Evolutionary conservation across 768 basidiomycete species (phyloP).

Genomic region (Xerocomus potaroensis): DNA sequence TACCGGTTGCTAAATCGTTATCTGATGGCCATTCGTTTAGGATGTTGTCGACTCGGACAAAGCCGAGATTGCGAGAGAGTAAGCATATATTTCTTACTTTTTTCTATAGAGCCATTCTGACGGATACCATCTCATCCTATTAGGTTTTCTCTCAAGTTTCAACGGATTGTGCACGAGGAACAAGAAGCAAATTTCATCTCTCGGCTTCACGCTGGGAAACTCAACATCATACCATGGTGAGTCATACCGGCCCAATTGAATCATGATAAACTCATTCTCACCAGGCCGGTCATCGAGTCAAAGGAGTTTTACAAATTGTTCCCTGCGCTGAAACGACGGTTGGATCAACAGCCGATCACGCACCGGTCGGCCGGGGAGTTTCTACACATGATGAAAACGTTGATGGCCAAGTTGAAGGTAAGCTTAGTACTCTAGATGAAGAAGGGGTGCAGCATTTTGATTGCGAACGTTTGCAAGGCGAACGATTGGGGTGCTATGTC

Average conservation of each 20-base stretch:
- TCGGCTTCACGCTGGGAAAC: constrained; percentile 49
- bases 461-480: constrained; percentile 31
- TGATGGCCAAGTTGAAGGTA: constrained; percentile 71
- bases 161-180: constrained; percentile 59
- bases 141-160: constrained; percentile 55
- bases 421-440: background rate
- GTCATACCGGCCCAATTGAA: background rate
- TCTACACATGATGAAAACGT: constrained; percentile 51
- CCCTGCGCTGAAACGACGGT: constrained; percentile 38
- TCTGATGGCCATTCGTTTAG: constrained; percentile 28
- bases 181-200: constrained; percentile 62
- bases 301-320: constrained; percentile 58
- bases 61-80: constrained; percentile 56
- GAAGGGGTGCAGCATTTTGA: background rate
- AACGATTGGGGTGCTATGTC: constrained; percentile 65
- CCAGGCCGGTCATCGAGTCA: constrained; percentile 56
- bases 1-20: background rate
- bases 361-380: constrained; percentile 53
- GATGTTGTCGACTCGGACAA: constrained; percentile 63
- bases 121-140: fast-evolving
- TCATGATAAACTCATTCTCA: background rate
- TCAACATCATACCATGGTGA: constrained; percentile 58
- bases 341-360: constrained; percentile 47
- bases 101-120: background rate
- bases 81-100: constrained; percentile 6